These are phyloP conservation scores for Penicillium canescens DNA, from an alignment of 495 filamentous ascomycete species.

Conservation along the genomic window DNA sequence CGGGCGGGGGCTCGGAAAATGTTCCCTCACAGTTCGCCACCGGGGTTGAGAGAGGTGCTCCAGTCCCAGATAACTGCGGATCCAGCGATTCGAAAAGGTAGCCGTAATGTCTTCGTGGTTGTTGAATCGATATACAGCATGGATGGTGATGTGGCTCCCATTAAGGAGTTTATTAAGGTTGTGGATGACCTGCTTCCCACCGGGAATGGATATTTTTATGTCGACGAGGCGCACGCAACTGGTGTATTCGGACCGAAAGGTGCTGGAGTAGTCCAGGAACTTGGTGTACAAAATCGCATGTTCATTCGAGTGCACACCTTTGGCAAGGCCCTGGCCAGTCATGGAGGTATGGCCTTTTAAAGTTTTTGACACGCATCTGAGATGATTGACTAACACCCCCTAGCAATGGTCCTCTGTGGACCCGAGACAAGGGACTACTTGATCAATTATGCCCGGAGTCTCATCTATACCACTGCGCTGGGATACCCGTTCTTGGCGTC, in stretches of 20 bases:
- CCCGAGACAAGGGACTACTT: slow-evolving; percentile 40
- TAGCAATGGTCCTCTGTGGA: slow-evolving; percentile 49
- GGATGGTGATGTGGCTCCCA: slow-evolving; percentile 74
- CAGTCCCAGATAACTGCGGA: slow-evolving; percentile 30
- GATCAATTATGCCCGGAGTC: slow-evolving; percentile 48
- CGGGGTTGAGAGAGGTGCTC: slow-evolving; percentile 42
- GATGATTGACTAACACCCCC: background rate
- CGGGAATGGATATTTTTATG: slow-evolving; percentile 65
- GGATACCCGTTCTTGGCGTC: slow-evolving; percentile 51
- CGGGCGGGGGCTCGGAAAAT: slow-evolving; percentile 47
- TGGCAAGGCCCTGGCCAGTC: slow-evolving; percentile 72
- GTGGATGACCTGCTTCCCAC: slow-evolving; percentile 57
- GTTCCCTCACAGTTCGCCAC: slow-evolving; percentile 65
- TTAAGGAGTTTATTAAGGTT: slow-evolving; percentile 56
- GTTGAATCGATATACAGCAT: slow-evolving; percentile 82
- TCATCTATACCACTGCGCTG: slow-evolving; percentile 51
- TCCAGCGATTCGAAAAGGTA: slow-evolving; percentile 28
- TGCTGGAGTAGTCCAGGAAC: slow-evolving; percentile 63
- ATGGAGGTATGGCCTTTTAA: slow-evolving; percentile 59
- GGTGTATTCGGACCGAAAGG: slow-evolving; percentile 66
- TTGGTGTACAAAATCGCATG: slow-evolving; percentile 65
- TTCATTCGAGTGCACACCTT: slow-evolving; percentile 75
- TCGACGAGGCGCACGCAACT: slow-evolving; percentile 79
- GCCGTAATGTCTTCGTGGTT: slow-evolving; percentile 58
- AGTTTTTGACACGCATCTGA: no score